Evolutionary conservation across 1,139 yeast species (phyloP), one percentile per base, ranked within the genome.

Genomic region (Candida sanyaensis): DNA sequence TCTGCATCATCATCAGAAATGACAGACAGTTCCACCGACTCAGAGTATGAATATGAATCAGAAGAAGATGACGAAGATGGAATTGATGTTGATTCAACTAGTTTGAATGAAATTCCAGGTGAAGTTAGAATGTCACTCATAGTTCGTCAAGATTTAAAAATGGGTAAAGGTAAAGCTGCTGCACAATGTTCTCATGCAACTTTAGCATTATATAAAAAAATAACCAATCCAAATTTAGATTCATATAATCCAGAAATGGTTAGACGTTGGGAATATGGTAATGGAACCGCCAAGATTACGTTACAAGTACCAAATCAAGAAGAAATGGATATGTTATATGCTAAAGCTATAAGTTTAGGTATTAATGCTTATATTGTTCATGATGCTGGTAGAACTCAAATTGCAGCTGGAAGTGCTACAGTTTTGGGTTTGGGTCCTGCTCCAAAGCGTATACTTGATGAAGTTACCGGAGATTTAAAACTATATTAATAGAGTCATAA

Each of bases 151-250:
- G 99, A 93, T 64, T 72, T 93, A 54, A 85, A 83, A 47, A 93
- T 93, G 99, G 85, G 88, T 41, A 91, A 90, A 67, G 99, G 99
- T 32, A 95, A 95, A 64, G 88, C 89, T 1, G 98, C 98, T 1
- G 99, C 99, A 1, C 99, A 93, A 65, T 92, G 98, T 65, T 86
- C 91, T 45, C 99, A 93, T 70, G 99, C 99, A n/a, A 95, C 99
- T 0, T 75, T 93, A 42, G 93, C 96, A 0, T 82, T 95, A 55
- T 93, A 88, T 67, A 85, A 87, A 61, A 75, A 84, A 52, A 87
- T 90, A 63, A 71, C 79, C 26, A 73, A 78, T 36, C 77, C 81
- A 6, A 69, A 78, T 7, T 68, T 76, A 7, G 76, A 72, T 5
- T 83, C 88, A 2, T 84, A 71, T 58, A 85, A 86, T 55, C 79